Conservation (phyloP, 148 eudicot genomes). For the Polygonum maritimum region DNA sequence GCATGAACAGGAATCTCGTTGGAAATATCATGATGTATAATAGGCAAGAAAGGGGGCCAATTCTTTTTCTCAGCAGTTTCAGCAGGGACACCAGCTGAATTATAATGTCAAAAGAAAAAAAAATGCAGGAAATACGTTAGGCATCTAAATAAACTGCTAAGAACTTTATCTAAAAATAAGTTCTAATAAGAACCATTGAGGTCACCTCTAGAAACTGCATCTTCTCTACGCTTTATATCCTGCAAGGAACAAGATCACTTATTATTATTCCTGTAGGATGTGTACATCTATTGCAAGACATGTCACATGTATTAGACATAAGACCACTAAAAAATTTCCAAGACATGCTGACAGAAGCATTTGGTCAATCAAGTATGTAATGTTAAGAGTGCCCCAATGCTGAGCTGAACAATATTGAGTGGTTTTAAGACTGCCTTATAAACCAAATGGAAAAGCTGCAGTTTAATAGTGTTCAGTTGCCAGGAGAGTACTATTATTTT, state of each 20-base stretch:
- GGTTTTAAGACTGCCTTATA: neutral
- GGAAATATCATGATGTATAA: slow-evolving; percentile 45
- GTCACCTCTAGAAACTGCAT: slow-evolving; percentile 34
- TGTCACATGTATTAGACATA: neutral
- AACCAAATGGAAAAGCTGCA: neutral
- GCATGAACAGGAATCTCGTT: slow-evolving; percentile 51
- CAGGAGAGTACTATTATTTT: neutral
- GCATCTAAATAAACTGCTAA: neutral
- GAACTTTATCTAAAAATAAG: neutral
- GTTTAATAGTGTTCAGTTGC: neutral
- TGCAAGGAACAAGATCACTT: slow-evolving; percentile 15
- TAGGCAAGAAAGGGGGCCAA: slow-evolving; percentile 45
- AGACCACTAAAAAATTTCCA: neutral
- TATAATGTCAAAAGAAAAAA: neutral
- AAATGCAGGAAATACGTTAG: neutral
- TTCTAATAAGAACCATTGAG: neutral
- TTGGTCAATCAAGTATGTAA: too few relatives aligned
- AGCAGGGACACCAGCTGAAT: slow-evolving; percentile 29
- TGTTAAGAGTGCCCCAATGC: neutral
- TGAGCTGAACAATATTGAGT: neutral
- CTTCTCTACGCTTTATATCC: slow-evolving; percentile 47
- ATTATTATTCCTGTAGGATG: neutral
- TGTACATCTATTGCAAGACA: neutral
- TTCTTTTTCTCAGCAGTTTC: slow-evolving; percentile 30
- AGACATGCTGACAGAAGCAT: too few relatives aligned